A percentile compares a stretch with the other conserved stretches of the same genome.
Conservation (phyloP, 306 rosid species). For the Vicia sativa region DNA sequence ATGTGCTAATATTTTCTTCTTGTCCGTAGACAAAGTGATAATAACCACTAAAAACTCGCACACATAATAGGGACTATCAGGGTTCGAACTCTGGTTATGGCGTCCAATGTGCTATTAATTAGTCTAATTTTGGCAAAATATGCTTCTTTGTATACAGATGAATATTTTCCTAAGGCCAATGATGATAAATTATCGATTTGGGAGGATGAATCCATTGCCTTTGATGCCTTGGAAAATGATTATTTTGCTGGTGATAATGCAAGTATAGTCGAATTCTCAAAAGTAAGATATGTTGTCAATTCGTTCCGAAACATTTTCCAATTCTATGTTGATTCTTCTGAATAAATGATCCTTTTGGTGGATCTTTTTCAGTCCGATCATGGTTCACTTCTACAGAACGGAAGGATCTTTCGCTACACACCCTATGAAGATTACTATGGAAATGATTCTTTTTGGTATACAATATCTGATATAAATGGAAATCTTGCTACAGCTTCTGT, state of each 20-base stretch:
- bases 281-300: conserved; percentile 49
- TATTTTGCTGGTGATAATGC: conserved; percentile 78
- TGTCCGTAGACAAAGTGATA: too few relatives aligned
- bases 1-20: background rate
- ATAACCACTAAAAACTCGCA: too few relatives aligned
- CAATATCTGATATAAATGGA: conserved; percentile 76
- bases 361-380: conserved; percentile 61
- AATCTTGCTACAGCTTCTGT: conserved; percentile 72
- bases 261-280: conserved; percentile 58
- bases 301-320: conserved; percentile 9
- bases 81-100: too few relatives aligned
- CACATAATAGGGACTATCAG: too few relatives aligned
- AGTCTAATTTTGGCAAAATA: conserved; percentile 6
- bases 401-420: conserved; percentile 69
- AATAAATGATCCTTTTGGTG: conserved; percentile 14
- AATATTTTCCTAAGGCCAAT: conserved; percentile 77
- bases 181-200: conserved; percentile 64
- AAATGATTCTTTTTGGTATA: conserved; percentile 69
- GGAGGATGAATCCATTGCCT: conserved; percentile 84
- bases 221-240: conserved; percentile 73
- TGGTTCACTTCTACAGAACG: conserved; percentile 71
- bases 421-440: conserved; percentile 76
- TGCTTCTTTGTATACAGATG: conserved; percentile 46
- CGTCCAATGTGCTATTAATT: background rate
- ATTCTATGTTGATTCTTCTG: conserved; percentile 7